A percentile compares a stretch with the other conserved stretches of the same genome.
phyloP scores from a whole-genome alignment of 345 rosid species.

The Citrus maxima region DNA sequence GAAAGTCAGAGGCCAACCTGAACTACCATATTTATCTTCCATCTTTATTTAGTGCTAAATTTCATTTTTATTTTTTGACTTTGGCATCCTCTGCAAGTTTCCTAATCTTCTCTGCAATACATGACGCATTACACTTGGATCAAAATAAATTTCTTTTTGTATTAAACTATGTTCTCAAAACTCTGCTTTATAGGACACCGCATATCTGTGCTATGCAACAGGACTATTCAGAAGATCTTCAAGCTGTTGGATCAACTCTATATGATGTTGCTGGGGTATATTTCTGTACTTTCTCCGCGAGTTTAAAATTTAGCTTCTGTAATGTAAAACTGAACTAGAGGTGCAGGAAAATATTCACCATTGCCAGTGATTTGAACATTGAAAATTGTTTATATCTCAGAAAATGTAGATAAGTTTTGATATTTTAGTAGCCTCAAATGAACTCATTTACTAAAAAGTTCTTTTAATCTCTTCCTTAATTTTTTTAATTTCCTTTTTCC shows the following conservation, averaged over 20 bases:
- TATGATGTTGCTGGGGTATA: slow-evolving; percentile 45
- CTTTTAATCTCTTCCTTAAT: neutral
- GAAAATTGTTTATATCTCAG: neutral
- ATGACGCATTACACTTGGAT: neutral
- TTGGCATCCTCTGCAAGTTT: neutral
- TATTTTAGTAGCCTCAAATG: neutral
- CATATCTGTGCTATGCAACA: slow-evolving; percentile 68
- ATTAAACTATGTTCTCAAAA: slow-evolving; percentile 3
- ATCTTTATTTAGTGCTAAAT: neutral
- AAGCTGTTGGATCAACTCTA: slow-evolving; percentile 54
- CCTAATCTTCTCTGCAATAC: neutral
- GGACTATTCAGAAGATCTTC: slow-evolving; percentile 64
- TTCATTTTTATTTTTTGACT: neutral
- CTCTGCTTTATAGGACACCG: slow-evolving; percentile 44
- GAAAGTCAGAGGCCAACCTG: neutral
- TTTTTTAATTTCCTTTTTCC: neutral
- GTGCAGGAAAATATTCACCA: neutral
- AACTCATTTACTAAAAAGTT: neutral
- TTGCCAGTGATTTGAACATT: neutral
- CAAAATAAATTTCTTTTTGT: neutral
- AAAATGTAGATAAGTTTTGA: neutral
- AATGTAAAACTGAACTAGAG: neutral
- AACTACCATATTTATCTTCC: neutral
- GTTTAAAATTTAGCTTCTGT: neutral
- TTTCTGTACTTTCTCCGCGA: neutral